Percentiles rank a stretch among this genome's conserved stretches.
phyloP scores from a whole-genome alignment of 2,329 filamentous ascomycete genomes.

The Diaporthe ilicicola region DNA sequence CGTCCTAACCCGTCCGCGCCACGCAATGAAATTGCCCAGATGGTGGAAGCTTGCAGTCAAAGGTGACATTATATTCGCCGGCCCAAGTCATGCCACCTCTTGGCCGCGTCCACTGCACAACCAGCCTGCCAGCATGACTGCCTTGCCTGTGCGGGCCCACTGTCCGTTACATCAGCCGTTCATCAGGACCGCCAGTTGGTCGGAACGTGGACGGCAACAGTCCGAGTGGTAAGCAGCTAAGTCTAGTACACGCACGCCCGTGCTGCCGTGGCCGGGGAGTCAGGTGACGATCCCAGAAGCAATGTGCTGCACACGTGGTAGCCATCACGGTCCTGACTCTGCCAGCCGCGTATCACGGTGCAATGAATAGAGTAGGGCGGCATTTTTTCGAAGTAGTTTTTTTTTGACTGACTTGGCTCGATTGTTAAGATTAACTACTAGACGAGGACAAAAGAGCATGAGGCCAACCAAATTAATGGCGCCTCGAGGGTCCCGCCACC shows the following conservation, averaged over 20 bases:
- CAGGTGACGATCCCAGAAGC: neutral
- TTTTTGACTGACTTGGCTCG: constrained; percentile 27
- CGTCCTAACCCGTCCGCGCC: neutral
- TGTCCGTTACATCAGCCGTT: neutral
- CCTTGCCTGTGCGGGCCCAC: constrained; percentile 13
- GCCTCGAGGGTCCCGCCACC: constrained; percentile 43
- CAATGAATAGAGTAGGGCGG: neutral
- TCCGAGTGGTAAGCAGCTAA: neutral
- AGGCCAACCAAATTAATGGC: constrained; percentile 46
- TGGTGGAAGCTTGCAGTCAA: neutral
- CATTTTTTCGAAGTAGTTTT: neutral
- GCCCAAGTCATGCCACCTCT: constrained; percentile 16
- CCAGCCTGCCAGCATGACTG: neutral
- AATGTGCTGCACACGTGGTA: too few species aligned
- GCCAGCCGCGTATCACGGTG: neutral
- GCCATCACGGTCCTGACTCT: neutral
- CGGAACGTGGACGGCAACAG: neutral
- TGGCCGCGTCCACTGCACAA: neutral
- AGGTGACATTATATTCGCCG: constrained; percentile 17
- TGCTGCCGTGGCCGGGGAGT: too few species aligned
- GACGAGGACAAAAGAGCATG: constrained; percentile 47
- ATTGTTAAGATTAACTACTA: constrained; percentile 54
- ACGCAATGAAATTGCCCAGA: neutral
- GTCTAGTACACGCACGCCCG: neutral
- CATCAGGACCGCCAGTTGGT: neutral